Evolutionary conservation across 2,329 filamentous ascomycete genomes (phyloP).

Genomic region (Didymella glomerata): DNA sequence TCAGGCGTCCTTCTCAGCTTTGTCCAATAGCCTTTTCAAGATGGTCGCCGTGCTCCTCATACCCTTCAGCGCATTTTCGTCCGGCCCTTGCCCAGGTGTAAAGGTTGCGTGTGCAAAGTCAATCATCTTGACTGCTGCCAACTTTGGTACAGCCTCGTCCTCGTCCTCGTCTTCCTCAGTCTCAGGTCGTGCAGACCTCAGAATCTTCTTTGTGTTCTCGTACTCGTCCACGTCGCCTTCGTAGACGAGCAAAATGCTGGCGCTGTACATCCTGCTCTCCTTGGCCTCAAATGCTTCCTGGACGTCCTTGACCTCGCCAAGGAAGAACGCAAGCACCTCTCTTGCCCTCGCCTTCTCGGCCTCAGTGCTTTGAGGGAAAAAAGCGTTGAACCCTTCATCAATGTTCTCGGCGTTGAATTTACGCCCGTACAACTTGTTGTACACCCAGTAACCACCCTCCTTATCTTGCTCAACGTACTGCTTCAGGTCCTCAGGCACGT

Average conservation of each 20-base stretch:
- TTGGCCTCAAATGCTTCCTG: slow-evolving; percentile 65
- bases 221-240: slow-evolving; percentile 69
- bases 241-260: slow-evolving; percentile 71
- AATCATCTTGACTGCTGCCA: slow-evolving; percentile 86
- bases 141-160: slow-evolving; percentile 63
- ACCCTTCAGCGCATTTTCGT: slow-evolving; percentile 82
- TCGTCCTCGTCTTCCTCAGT: slow-evolving; percentile 55
- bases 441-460: slow-evolving; percentile 64
- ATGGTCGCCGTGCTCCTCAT: slow-evolving; percentile 76
- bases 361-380: slow-evolving; percentile 50
- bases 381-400: slow-evolving; percentile 65
- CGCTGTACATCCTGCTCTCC: slow-evolving; percentile 73
- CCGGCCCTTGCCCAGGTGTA: slow-evolving; percentile 81
- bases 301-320: slow-evolving; percentile 62
- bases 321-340: slow-evolving; percentile 55
- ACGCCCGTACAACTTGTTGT: slow-evolving; percentile 72
- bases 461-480: slow-evolving; percentile 52
- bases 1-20: slow-evolving; percentile 36
- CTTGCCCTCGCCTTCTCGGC: slow-evolving; percentile 52
- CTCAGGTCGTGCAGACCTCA: slow-evolving; percentile 26
- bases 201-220: slow-evolving; percentile 51
- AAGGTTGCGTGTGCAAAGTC: slow-evolving; percentile 95
- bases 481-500: slow-evolving; percentile 40
- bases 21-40: slow-evolving; percentile 68
- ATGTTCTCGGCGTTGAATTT: slow-evolving; percentile 64